Evolutionary conservation across 2,329 filamentous ascomycete species (phyloP).

Genomic region (Paraphoma chrysanthemicola): DNA sequence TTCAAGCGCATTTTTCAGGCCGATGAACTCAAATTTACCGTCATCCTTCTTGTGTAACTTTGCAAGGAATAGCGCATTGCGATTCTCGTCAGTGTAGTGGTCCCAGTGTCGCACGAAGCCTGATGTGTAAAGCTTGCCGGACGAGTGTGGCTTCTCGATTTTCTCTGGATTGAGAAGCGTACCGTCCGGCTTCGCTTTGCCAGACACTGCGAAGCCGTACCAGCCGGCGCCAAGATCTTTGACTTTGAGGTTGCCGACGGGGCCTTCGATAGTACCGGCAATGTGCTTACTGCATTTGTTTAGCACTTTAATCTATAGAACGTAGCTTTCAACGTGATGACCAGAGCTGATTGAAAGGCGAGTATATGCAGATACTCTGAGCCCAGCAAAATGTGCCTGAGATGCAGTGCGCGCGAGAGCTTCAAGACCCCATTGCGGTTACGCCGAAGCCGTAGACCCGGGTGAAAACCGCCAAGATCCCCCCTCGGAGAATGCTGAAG

Average conservation of each 20-base stretch:
- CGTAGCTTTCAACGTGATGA: too few species aligned
- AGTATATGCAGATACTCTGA: too few species aligned
- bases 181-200: conserved; percentile 71
- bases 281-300: conserved; percentile 44
- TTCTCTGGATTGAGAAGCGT: conserved; percentile 71
- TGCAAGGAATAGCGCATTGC: conserved; percentile 76
- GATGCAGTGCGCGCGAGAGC: too few species aligned
- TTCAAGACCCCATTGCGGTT: too few species aligned
- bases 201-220: conserved; percentile 59
- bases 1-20: conserved; percentile 69
- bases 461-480: too few species aligned
- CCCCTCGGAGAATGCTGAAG: too few species aligned
- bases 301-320: background rate
- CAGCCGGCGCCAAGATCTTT: conserved; percentile 42
- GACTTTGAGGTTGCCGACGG: conserved; percentile 58
- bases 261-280: conserved; percentile 54
- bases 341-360: too few species aligned
- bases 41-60: conserved; percentile 53
- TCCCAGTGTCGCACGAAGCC: conserved; percentile 88
- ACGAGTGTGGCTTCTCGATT: conserved; percentile 66
- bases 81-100: conserved; percentile 72
- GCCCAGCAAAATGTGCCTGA: too few species aligned
- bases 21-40: conserved; percentile 46
- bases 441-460: too few species aligned
- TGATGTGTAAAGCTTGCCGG: conserved; percentile 74